Conservation (phyloP, 192 early-diverging fungal species). For the Backusella luteola region DNA sequence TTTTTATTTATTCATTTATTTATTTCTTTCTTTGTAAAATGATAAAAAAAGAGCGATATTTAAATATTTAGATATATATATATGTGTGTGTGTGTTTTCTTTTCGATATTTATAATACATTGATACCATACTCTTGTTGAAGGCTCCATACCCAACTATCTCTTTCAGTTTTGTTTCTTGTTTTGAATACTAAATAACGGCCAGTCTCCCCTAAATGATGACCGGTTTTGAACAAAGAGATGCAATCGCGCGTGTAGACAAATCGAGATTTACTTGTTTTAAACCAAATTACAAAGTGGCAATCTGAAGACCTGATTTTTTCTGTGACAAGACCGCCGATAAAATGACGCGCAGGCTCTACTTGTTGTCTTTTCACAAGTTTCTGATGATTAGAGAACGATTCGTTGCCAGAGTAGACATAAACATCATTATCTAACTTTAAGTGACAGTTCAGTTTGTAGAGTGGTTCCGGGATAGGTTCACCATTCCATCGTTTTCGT, state of each 20-base stretch:
- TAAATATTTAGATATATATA: background rate
- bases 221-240: background rate
- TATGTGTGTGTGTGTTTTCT: background rate
- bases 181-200: background rate
- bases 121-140: background rate
- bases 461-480: background rate
- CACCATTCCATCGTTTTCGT: background rate
- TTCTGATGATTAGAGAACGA: background rate
- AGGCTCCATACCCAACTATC: background rate
- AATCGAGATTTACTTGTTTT: background rate
- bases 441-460: background rate
- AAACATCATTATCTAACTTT: background rate
- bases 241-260: background rate
- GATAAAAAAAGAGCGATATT: background rate
- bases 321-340: background rate
- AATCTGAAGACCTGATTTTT: background rate
- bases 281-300: background rate
- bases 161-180: background rate
- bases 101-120: background rate
- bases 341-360: background rate
- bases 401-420: background rate
- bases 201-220: background rate
- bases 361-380: background rate
- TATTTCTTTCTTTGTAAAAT: too few relatives aligned
- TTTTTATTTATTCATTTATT: too few relatives aligned